These are phyloP conservation scores for Penicillium fimorum DNA, from an alignment of 495 filamentous ascomycete genomes.

Conservation along the genomic window DNA sequence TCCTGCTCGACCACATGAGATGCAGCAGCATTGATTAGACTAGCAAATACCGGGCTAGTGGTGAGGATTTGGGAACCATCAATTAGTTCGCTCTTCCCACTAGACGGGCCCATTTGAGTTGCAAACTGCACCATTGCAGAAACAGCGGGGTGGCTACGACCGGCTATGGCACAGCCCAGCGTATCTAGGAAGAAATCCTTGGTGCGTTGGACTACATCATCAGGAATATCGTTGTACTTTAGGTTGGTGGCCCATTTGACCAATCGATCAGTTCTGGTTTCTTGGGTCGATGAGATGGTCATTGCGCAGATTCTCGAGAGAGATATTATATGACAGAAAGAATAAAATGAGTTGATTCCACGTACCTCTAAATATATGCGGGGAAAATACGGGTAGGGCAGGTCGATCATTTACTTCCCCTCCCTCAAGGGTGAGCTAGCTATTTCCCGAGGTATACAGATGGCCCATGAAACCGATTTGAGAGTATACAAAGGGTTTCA, in stretches of 20 bases:
- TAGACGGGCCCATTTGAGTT: conserved; percentile 31
- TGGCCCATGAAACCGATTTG: neutral
- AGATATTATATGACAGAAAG: neutral
- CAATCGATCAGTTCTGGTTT: conserved; percentile 25
- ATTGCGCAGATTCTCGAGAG: neutral
- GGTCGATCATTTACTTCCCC: conserved; percentile 1
- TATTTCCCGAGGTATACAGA: conserved; percentile 5
- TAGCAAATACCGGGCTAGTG: conserved; percentile 35
- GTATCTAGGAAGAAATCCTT: conserved; percentile 38
- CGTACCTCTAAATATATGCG: neutral
- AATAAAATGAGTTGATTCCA: neutral
- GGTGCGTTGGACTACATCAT: conserved; percentile 32
- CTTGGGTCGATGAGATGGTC: neutral
- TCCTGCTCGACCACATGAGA: conserved; percentile 42
- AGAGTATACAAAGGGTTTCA: neutral
- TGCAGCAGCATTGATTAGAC: conserved; percentile 35
- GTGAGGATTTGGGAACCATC: conserved; percentile 25
- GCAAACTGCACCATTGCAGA: conserved; percentile 29
- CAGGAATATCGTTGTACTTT: conserved; percentile 30
- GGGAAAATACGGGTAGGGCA: conserved; percentile 1
- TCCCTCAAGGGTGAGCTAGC: neutral
- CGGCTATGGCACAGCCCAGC: conserved; percentile 38
- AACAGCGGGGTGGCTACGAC: conserved; percentile 34
- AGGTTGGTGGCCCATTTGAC: conserved; percentile 28
- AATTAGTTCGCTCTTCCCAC: conserved; percentile 33